Percentiles rank a stretch among this genome's conserved stretches.
Evolutionary conservation across 1,139 yeast species (phyloP).

Genomic region (Debaryomycetaceae sp.): DNA sequence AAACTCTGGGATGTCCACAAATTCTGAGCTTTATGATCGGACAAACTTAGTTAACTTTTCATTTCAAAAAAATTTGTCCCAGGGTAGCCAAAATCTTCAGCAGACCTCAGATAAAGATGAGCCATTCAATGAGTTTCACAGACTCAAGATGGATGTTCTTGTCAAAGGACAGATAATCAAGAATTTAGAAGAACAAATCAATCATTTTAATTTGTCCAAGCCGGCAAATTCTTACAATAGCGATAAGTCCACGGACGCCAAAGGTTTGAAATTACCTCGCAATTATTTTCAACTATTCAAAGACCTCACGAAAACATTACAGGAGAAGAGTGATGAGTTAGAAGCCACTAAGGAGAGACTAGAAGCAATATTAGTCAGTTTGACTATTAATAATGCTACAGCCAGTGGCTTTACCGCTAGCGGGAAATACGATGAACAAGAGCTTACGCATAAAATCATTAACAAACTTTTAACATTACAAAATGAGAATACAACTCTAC

Average conservation of each 20-base stretch:
- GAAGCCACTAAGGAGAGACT: conserved; percentile 57
- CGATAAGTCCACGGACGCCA: conserved; percentile 2
- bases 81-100: neutral
- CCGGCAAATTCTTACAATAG: conserved; percentile 8
- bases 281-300: conserved; percentile 47
- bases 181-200: conserved; percentile 31
- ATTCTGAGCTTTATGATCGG: conserved; percentile 8
- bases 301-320: conserved; percentile 49
- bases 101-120: conserved; percentile 1
- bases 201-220: conserved; percentile 13
- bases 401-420: conserved; percentile 28
- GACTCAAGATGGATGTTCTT: conserved; percentile 29
- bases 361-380: conserved; percentile 53
- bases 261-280: conserved; percentile 28
- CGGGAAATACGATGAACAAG: conserved; percentile 70
- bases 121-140: conserved; percentile 17
- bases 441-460: conserved; percentile 72
- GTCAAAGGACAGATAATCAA: conserved; percentile 34
- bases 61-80: neutral
- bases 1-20: neutral
- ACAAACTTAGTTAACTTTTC: conserved; percentile 7
- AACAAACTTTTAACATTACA: conserved; percentile 59
- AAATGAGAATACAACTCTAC: conserved; percentile 67
- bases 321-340: conserved; percentile 52
- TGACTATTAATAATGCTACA: conserved; percentile 16